phyloP scores from a whole-genome alignment of 176 grass and related monocot genomes.

The Saccharum officinarum region DNA sequence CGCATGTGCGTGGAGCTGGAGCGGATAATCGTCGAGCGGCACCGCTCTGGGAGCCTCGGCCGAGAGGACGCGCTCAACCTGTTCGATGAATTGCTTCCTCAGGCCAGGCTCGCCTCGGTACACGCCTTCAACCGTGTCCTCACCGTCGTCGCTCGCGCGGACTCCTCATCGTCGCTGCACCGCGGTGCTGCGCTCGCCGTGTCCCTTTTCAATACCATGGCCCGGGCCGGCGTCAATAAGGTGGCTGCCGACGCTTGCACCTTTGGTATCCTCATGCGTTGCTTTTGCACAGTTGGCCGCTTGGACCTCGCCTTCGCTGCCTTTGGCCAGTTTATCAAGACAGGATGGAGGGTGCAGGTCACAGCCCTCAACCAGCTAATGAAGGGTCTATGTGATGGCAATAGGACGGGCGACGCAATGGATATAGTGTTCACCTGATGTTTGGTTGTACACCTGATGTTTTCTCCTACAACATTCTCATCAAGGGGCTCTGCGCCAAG shows the following conservation, averaged over 20 bases:
- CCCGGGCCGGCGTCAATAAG: not conserved
- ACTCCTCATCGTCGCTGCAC: not conserved
- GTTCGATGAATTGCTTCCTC: not conserved
- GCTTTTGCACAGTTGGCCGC: not conserved
- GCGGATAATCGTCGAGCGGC: not conserved
- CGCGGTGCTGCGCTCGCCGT: not conserved
- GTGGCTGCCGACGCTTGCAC: not conserved
- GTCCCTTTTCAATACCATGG: slow-evolving; percentile 9
- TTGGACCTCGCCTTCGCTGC: not conserved
- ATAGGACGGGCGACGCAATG: too few relatives aligned
- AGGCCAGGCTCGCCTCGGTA: not conserved
- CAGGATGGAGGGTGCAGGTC: not conserved
- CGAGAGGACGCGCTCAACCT: not conserved
- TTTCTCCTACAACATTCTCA: too few relatives aligned
- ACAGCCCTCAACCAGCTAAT: not conserved
- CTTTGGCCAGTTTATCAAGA: not conserved
- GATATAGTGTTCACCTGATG: too few relatives aligned
- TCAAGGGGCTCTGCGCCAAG: not conserved
- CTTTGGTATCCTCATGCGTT: not conserved
- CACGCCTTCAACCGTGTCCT: slow-evolving; percentile 7
- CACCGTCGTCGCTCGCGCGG: not conserved
- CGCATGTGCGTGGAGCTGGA: not conserved
- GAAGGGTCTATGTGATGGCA: not conserved
- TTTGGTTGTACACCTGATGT: too few relatives aligned
- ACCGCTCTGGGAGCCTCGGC: not conserved